Conservation (phyloP, 345 rosid species). For the Pugionium cornutum region DNA sequence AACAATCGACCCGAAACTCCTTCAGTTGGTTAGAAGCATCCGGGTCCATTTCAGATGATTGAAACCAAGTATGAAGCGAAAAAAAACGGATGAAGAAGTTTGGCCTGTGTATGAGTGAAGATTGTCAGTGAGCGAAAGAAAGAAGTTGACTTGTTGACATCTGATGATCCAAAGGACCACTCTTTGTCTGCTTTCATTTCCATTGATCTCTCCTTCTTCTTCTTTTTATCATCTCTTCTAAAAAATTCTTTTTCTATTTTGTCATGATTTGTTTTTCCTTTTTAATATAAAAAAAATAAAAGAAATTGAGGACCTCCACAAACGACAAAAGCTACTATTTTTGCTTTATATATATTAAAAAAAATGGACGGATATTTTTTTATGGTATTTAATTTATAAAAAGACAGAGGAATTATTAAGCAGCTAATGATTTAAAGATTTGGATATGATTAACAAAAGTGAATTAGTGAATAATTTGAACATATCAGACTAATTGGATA, state of each 20-base stretch:
- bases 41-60: constrained; percentile 41
- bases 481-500: too few species aligned
- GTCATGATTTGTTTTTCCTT: constrained; percentile 2
- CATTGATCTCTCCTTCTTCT: background rate
- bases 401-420: constrained; percentile 16
- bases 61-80: background rate
- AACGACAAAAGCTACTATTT: constrained; percentile 31
- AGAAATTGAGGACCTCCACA: constrained; percentile 26
- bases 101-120: constrained; percentile 21
- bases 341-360: background rate
- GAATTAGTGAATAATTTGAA: background rate
- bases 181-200: too few species aligned
- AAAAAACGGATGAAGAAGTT: background rate
- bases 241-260: background rate
- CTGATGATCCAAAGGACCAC: too few species aligned
- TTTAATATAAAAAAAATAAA: background rate
- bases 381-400: constrained; percentile 20
- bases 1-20: constrained; percentile 22
- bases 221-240: background rate
- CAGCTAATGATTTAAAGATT: constrained; percentile 27
- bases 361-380: constrained; percentile 15
- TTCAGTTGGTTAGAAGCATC: constrained; percentile 26
- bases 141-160: too few species aligned
- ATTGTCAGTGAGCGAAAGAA: constrained; percentile 28
- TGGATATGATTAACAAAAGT: background rate